A percentile compares a stretch with the other conserved stretches of the same genome.
These are phyloP conservation scores for Nadsonia fulvescens DNA, from an alignment of 805 yeast genomes.

Conservation along the genomic window DNA sequence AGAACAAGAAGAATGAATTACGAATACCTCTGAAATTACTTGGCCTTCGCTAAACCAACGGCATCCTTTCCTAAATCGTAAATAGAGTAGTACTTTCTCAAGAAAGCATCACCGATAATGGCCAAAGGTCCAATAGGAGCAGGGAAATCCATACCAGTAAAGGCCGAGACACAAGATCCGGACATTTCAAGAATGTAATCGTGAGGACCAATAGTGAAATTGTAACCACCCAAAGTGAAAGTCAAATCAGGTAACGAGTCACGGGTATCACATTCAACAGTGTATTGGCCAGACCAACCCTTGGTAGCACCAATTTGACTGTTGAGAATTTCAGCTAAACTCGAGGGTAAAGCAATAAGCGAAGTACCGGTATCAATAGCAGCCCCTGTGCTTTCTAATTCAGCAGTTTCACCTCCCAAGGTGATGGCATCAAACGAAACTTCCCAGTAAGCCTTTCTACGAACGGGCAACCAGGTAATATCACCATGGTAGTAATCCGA, in stretches of 20 bases:
- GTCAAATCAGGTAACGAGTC: constrained; percentile 80
- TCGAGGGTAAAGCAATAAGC: constrained; percentile 83
- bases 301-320: constrained; percentile 94
- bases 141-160: constrained; percentile 96
- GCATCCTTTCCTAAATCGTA: constrained; percentile 83
- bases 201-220: constrained; percentile 74
- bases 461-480: constrained; percentile 88
- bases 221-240: constrained; percentile 73
- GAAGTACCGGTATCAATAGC: constrained; percentile 99
- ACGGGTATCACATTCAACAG: constrained; percentile 77
- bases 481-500: constrained; percentile 60
- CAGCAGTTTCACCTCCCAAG: constrained; percentile 82
- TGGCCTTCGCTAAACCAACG: constrained; percentile 79
- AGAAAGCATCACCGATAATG: constrained; percentile 91
- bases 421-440: constrained; percentile 82
- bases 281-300: constrained; percentile 95
- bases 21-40: too few species aligned
- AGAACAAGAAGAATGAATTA: too few species aligned
- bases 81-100: constrained; percentile 85
- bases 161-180: constrained; percentile 90
- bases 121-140: constrained; percentile 94
- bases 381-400: constrained; percentile 72
- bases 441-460: constrained; percentile 99
- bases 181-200: constrained; percentile 90
- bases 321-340: constrained; percentile 87